Conservation (phyloP, 2,329 filamentous ascomycete species). For the Aspergillus tubingensis region DNA sequence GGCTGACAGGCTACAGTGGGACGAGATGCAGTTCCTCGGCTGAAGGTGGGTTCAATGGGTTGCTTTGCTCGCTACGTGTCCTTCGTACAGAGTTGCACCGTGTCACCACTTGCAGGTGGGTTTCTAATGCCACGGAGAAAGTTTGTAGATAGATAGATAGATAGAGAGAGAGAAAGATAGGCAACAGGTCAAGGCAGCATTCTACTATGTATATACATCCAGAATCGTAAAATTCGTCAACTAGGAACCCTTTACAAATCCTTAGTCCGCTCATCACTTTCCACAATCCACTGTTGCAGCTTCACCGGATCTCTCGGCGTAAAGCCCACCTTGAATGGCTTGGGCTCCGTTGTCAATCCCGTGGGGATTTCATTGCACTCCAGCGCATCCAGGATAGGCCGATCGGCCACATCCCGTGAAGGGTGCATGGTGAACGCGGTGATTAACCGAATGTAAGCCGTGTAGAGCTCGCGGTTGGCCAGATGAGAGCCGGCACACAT, state of each 20-base stretch:
- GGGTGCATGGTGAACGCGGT: slow-evolving; percentile 59
- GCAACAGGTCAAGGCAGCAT: no score
- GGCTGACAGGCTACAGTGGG: no score
- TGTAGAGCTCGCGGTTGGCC: slow-evolving; percentile 65
- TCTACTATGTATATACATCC: slow-evolving; percentile 4
- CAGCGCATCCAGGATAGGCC: slow-evolving; percentile 58
- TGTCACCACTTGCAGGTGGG: no score
- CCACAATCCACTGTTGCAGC: slow-evolving; percentile 56
- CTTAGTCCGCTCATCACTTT: slow-evolving; percentile 55
- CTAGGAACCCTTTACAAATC: slow-evolving; percentile 37
- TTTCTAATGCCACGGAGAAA: no score
- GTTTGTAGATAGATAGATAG: no score
- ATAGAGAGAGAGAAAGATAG: no score
- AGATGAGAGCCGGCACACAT: slow-evolving; percentile 67
- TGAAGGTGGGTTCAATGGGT: no score
- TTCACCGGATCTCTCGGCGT: slow-evolving; percentile 49
- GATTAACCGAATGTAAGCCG: slow-evolving; percentile 61
- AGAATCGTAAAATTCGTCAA: neutral
- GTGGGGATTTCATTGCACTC: slow-evolving; percentile 61
- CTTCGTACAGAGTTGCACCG: no score
- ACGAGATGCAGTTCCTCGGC: no score
- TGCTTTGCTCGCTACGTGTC: no score
- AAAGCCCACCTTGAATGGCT: slow-evolving; percentile 63
- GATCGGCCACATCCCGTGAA: slow-evolving; percentile 49
- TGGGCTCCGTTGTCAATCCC: slow-evolving; percentile 62